phyloP scores from a whole-genome alignment of 164 flowering plant genomes.

The Dillenia suffruticosa region DNA sequence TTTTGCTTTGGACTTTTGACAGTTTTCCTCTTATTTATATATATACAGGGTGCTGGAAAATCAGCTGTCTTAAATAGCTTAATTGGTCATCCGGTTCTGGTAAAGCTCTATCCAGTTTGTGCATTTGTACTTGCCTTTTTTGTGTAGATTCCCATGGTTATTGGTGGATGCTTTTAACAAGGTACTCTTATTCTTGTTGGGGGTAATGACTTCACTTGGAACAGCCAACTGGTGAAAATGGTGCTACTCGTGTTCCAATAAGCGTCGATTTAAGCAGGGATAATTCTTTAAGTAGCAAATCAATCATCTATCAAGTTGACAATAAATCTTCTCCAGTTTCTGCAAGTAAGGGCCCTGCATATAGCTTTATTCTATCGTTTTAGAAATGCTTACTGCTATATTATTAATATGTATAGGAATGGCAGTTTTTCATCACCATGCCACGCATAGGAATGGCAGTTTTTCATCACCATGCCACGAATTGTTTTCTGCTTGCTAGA shows the following conservation, averaged over 20 bases:
- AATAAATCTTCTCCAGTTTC: slow-evolving; percentile 91
- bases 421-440: no score
- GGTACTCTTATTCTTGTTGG: background rate
- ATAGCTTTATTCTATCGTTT: background rate
- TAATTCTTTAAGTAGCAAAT: slow-evolving; percentile 66
- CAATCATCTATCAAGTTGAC: slow-evolving; percentile 81
- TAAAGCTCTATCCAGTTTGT: slow-evolving; percentile 26
- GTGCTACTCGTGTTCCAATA: slow-evolving; percentile 97
- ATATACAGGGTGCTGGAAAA: slow-evolving; percentile 86
- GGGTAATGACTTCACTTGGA: background rate
- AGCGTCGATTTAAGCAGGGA: slow-evolving; percentile 72
- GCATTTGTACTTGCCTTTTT: background rate
- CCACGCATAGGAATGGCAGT: no score
- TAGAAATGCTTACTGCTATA: background rate
- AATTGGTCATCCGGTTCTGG: slow-evolving; percentile 95
- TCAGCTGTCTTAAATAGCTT: slow-evolving; percentile 92
- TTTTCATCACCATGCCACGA: no score
- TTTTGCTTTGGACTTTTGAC: no score
- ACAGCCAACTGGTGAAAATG: slow-evolving; percentile 99
- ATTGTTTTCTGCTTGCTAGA: no score
- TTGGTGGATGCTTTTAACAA: background rate
- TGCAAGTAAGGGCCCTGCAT: slow-evolving; percentile 66
- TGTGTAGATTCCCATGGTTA: background rate
- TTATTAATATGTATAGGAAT: no score
- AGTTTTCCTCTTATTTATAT: no score